Evolutionary conservation across 768 basidiomycete species (phyloP).

Genomic region (Lactarius indigo): DNA sequence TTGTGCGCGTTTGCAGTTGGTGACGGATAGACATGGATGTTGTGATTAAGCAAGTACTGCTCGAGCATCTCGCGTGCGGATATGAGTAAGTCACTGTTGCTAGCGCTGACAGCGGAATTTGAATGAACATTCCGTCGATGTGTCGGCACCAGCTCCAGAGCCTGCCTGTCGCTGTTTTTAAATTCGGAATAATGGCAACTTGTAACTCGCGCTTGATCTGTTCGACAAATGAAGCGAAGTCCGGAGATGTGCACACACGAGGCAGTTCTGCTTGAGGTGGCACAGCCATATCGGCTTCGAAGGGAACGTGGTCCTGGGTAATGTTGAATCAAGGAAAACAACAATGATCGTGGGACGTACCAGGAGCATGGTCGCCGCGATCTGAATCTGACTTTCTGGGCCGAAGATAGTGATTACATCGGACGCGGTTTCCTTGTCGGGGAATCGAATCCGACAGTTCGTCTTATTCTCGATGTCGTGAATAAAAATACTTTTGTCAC

Average conservation of each 20-base stretch:
- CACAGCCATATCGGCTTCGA: constrained; percentile 91
- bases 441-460: constrained; percentile 88
- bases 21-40: constrained; percentile 78
- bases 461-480: constrained; percentile 97
- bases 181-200: constrained; percentile 81
- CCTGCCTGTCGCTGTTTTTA: constrained; percentile 57
- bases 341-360: constrained; percentile 41
- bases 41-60: constrained; percentile 82
- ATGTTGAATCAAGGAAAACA: constrained; percentile 10
- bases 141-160: constrained; percentile 49
- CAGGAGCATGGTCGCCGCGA: constrained; percentile 93
- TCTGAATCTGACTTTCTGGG: constrained; percentile 94
- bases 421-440: constrained; percentile 90
- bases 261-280: constrained; percentile 80
- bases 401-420: constrained; percentile 96
- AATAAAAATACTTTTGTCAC: constrained; percentile 96
- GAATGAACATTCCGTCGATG: constrained; percentile 78
- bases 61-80: constrained; percentile 91
- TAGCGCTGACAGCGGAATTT: constrained; percentile 94
- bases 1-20: constrained; percentile 77
- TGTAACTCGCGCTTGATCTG: constrained; percentile 92
- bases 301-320: constrained; percentile 87
- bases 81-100: constrained; percentile 89
- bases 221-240: constrained; percentile 83
- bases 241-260: constrained; percentile 68